Conservation (phyloP, 495 filamentous ascomycete genomes). For the Neurospora cerealis region DNA sequence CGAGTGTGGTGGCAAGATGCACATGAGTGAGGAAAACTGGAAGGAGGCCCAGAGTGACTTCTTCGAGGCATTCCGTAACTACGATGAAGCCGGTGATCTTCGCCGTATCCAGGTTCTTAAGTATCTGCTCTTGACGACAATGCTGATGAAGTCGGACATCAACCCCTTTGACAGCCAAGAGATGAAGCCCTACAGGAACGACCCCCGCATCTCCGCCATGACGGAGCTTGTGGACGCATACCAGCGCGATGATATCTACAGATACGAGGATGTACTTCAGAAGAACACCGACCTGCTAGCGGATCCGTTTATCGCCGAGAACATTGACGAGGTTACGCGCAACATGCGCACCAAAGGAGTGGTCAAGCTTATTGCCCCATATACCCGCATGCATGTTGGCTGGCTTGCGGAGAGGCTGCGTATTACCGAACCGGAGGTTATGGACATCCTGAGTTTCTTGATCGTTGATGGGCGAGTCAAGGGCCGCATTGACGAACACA, state of each 20-base stretch:
- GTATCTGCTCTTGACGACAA: constrained; percentile 90
- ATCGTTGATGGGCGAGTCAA: constrained; percentile 82
- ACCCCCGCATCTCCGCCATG: constrained; percentile 92
- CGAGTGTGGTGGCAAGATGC: constrained; percentile 99
- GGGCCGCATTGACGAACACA: constrained; percentile 82
- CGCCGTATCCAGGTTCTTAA: constrained; percentile 96
- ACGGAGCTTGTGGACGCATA: constrained; percentile 94
- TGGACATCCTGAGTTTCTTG: constrained; percentile 86
- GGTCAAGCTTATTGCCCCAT: constrained; percentile 86
- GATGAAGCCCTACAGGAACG: constrained; percentile 97
- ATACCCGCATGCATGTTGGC: constrained; percentile 77
- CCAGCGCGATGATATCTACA: constrained; percentile 88
- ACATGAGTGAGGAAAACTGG: constrained; percentile 99
- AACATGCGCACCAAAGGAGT: constrained; percentile 97
- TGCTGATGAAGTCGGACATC: constrained; percentile 99
- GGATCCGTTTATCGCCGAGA: constrained; percentile 95
- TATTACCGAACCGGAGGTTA: constrained; percentile 74
- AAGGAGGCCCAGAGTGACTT: constrained; percentile 94
- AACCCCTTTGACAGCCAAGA: constrained; percentile 99
- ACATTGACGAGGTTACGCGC: constrained; percentile 97
- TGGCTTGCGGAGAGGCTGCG: constrained; percentile 82
- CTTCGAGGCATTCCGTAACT: constrained; percentile 97
- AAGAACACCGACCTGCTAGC: constrained; percentile 81
- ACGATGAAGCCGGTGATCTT: constrained; percentile 93
- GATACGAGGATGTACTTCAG: constrained; percentile 78